phyloP scores from a whole-genome alignment of 805 yeast genomes.

The Tanozyma kutaoensis region DNA sequence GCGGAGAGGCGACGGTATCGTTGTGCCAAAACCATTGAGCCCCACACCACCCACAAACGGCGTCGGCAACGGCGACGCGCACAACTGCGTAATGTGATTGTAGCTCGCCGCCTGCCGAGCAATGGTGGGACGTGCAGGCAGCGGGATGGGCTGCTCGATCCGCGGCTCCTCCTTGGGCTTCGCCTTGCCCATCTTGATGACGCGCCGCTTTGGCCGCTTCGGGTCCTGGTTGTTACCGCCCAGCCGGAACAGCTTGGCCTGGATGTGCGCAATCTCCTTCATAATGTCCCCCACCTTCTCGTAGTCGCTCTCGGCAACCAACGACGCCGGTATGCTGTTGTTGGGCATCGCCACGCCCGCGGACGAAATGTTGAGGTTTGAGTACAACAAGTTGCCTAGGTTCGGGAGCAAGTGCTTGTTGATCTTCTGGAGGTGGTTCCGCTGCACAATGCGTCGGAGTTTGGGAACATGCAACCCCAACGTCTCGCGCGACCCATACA shows the following conservation, averaged over 20 bases:
- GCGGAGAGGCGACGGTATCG: too few relatives aligned
- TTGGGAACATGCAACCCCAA: conserved; percentile 54
- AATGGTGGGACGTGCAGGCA: too few relatives aligned
- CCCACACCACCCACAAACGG: too few relatives aligned
- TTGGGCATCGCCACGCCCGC: conserved; percentile 6
- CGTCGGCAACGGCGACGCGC: too few relatives aligned
- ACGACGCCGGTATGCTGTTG: conserved; percentile 28
- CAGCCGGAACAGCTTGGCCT: conserved; percentile 26
- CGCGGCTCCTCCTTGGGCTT: too few relatives aligned
- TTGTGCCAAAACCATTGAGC: too few relatives aligned
- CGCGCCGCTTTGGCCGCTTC: conserved; percentile 29
- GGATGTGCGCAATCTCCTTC: conserved; percentile 31
- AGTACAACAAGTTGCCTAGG: conserved; percentile 21
- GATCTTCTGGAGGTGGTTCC: conserved; percentile 34
- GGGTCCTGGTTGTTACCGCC: conserved; percentile 7
- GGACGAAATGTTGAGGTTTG: conserved; percentile 19
- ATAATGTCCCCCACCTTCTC: conserved; percentile 21
- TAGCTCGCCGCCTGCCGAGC: too few relatives aligned
- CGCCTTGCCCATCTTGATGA: conserved; percentile 15
- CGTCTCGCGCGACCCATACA: conserved; percentile 69
- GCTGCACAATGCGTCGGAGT: conserved; percentile 42
- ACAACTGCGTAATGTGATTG: too few relatives aligned
- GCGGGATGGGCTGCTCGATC: too few relatives aligned
- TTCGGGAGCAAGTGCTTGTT: conserved; percentile 24
- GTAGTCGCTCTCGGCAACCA: conserved; percentile 15